Base-by-base conservation (phyloP, 75 land plant species). In the Ceratopteris richardii region DNA sequence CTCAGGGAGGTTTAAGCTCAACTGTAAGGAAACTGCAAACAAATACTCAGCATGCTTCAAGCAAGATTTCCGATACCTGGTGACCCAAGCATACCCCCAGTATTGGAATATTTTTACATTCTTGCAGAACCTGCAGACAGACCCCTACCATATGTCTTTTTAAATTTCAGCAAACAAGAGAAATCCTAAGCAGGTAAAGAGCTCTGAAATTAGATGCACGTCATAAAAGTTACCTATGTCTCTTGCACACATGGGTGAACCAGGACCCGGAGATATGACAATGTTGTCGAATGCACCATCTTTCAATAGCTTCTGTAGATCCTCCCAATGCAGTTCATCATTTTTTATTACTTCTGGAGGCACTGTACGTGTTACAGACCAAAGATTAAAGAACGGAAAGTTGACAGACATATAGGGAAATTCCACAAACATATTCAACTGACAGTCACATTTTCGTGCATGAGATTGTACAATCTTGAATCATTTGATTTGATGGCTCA, bases 211-310 rank as follows among this genome's bases (percentile, higher is more conserved):
- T 54, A 17, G 27, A 41, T 0, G 6, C 17, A 25, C 27, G 19
- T 67, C 57, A 33, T 14, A 14, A 37, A 40, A 51, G 31, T 6
- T 63, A 93, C 99, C 99, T 77, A 95, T 82, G 73, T 95, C 99
- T 55, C 47, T 52, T 3, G 87, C 58, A 58, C 97, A 80, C 54
- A 72, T 60, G 13, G 99, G 99, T 65, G 99, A 81, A 47, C 99
- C 99, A 68, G 99, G 99, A 22, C 99, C 99, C 23, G 99, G 99
- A 0, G 99, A 95, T 56, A 95, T 90, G 52, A 95, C 97, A 76
- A 95, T 87, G 68, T 95, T 95, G 62, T 95, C 88, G 70, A 95
- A 90, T 54, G 83, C 85, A 51, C 73, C 74, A 50, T 83, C 81
- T 57, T 79, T 70, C 62, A 95, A 60, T 33, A 73, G 52, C 27